Evolutionary conservation across 768 basidiomycete species (phyloP), one percentile per base, ranked within the genome.

Genomic region (Cystofilobasidium bisporidii): DNA sequence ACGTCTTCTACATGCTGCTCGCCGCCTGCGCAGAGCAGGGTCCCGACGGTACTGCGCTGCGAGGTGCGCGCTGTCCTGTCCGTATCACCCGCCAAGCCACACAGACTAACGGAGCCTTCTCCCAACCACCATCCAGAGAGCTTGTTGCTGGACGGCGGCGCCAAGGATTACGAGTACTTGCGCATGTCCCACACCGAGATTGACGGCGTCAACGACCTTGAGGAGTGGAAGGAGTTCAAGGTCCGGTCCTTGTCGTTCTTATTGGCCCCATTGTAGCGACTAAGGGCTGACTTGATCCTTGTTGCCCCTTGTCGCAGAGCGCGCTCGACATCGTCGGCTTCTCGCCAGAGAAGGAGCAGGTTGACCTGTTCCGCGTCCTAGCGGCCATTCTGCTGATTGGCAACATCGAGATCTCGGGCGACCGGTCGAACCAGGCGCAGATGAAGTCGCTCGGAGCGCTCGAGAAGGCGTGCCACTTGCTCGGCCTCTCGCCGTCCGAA

Each of bases 1-100:
- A 98, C 76, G 89, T 98, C 2, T 98, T 99, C 77, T 99, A 98
- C 76, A 92, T 97, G 78, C 74, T 98, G 33, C 80, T 99, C 74
- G 67, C 69, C 8, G 53, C 58, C 28, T 58, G 68, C 41, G 30
- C 36, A 10, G 41, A 61, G 55, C 85, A 86, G 36, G 88, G 88
- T n/a, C 84, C 82, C 20, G 82, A 84, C 57, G 73, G 74, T 40
- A 73, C 72, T 2, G 75, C 79, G 41, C 75, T 97, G 70, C 87
- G 85, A 77, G 84, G 90, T 88, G 71, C 63, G 81, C 76, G 17
- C 0, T 26, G n/a, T 47, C 41, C 30, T 40, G 17, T 14, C 28
- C 48, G 40, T 32, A 47, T n/a, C 17, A 12, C 6, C 20, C 47
- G 47, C n/a, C 9, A 14, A 45, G n/a, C n/a, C n/a, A n/a, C n/a